A percentile compares a stretch with the other conserved stretches of the same genome.
phyloP scores from a whole-genome alignment of 345 rosid genomes.

The Eucalyptus tenuipes region DNA sequence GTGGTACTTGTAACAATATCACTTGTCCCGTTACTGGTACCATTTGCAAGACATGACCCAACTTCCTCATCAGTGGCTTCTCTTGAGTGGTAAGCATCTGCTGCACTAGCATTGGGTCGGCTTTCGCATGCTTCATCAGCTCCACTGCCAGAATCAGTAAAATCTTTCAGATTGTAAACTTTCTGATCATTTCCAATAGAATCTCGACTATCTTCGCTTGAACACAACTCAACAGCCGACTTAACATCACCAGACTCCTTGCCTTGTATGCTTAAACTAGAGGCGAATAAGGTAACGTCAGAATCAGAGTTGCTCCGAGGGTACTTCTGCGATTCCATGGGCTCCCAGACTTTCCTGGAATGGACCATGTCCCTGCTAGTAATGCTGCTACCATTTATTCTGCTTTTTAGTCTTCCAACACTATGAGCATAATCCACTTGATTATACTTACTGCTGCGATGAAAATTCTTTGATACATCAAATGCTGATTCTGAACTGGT shows the following conservation, averaged over 20 bases:
- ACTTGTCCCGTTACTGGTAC: conserved; percentile 1
- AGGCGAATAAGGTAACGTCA: conserved; percentile 39
- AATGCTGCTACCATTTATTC: conserved; percentile 17
- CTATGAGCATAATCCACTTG: conserved; percentile 33
- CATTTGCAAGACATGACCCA: conserved; percentile 7
- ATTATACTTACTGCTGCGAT: conserved; percentile 37
- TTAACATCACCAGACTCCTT: conserved; percentile 16
- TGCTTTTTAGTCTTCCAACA: conserved; percentile 50
- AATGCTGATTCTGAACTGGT: conserved; percentile 34
- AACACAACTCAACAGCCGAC: conserved; percentile 23
- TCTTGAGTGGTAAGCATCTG: conserved; percentile 7
- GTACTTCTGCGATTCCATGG: conserved; percentile 53
- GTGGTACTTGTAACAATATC: conserved; percentile 12
- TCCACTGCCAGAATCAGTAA: conserved; percentile 1
- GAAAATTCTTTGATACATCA: conserved; percentile 52
- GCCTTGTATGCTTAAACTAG: conserved; percentile 26
- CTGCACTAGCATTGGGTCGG: conserved; percentile 12
- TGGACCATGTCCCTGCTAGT: conserved; percentile 25
- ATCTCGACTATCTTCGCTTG: conserved; percentile 26
- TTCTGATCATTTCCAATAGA: conserved; percentile 19
- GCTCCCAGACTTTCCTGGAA: conserved; percentile 71
- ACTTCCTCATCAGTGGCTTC: conserved; percentile 25
- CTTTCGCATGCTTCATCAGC: conserved; percentile 22
- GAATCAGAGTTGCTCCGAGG: conserved; percentile 53
- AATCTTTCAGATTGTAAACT: conserved; percentile 2